Base-by-base conservation (phyloP, 352 stramenopile genomes). In the Phytophthora meadii region DNA sequence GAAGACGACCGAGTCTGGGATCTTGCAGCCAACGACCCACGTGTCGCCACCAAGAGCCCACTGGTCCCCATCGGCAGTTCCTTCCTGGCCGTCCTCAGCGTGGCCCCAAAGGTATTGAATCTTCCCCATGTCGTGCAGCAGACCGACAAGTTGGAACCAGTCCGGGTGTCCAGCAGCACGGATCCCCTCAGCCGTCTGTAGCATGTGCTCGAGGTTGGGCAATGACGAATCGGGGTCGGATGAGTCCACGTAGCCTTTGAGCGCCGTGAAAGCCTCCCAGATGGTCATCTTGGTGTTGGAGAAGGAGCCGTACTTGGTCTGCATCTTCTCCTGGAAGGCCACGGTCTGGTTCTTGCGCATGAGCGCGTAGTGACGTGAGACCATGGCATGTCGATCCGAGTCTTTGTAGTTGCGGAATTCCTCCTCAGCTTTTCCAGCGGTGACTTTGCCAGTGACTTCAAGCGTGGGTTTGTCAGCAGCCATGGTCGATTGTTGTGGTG, bases 51-150 rank as follows among this genome's bases (percentile, higher is more conserved):
- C 93, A 4, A 98, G 82, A n/a, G 92, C 89, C 93, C 93, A 98
- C 68, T 98, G 93, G 42, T 96, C 86, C 37, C 90, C 92, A 25
- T 93, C 76, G 3, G 77, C 85, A 8, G 86, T 95, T 52, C 93
- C 93, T 65, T 97, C 72, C 68, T 97, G 92, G 11, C 90, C 92
- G 56, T 97, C 89, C 37, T 90, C 75, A 17, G 71, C 72, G 34
- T 66, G 72, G 30, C 92, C 92, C 92, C 92, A 98, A 5, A 98
- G 76, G 70, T 97, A 98, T 85, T 97, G 94, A 62, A 98, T 97
- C 74, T 98, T 98, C 52, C 92, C 92, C 87, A 98, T 96, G 71
- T 98, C 94, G 68, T 98, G 94, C 28, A 98, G 68, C 14, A 98
- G 65, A 0, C 94, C 94, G 2, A 94, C 86, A 36, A 98, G 77